These are phyloP conservation scores for Phoma sp. DNA, from an alignment of 2,329 filamentous ascomycete species.

Conservation along the genomic window DNA sequence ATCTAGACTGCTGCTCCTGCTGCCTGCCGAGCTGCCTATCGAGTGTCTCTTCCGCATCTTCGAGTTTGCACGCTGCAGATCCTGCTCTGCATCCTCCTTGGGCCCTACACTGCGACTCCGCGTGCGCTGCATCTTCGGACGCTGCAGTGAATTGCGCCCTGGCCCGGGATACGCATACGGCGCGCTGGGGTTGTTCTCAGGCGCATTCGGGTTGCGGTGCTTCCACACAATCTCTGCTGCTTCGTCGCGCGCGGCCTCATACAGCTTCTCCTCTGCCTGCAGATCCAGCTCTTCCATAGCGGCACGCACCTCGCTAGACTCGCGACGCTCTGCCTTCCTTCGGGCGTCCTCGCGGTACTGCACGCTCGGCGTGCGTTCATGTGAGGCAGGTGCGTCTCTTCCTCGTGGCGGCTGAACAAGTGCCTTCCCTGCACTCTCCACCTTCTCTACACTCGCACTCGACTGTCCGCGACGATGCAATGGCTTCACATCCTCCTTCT, in stretches of 20 bases:
- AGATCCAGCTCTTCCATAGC: conserved; percentile 78
- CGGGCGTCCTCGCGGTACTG: conserved; percentile 69
- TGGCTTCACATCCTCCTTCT: conserved; percentile 35
- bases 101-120: conserved; percentile 55
- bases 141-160: conserved; percentile 52
- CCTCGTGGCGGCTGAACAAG: conserved; percentile 44
- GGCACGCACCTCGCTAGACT: conserved; percentile 66
- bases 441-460: conserved; percentile 39
- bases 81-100: conserved; percentile 37
- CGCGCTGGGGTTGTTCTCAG: conserved; percentile 63
- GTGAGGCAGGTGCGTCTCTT: conserved; percentile 48
- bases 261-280: conserved; percentile 69
- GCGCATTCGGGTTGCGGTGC: conserved; percentile 73
- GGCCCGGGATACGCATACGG: conserved; percentile 63
- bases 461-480: conserved; percentile 41
- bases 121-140: conserved; percentile 75
- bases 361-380: conserved; percentile 62
- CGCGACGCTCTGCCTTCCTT: conserved; percentile 69
- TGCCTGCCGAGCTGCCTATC: conserved; percentile 44
- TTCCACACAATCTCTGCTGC: conserved; percentile 81
- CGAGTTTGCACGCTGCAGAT: conserved; percentile 43
- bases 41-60: conserved; percentile 47
- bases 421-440: conserved; percentile 37
- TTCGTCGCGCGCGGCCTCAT: conserved; percentile 76
- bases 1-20: conserved; percentile 48